Percentiles rank a stretch among this genome's conserved stretches.
Evolutionary conservation across 1,284 basidiomycete genomes (phyloP).

Genomic region (Irpex rosettiformis): DNA sequence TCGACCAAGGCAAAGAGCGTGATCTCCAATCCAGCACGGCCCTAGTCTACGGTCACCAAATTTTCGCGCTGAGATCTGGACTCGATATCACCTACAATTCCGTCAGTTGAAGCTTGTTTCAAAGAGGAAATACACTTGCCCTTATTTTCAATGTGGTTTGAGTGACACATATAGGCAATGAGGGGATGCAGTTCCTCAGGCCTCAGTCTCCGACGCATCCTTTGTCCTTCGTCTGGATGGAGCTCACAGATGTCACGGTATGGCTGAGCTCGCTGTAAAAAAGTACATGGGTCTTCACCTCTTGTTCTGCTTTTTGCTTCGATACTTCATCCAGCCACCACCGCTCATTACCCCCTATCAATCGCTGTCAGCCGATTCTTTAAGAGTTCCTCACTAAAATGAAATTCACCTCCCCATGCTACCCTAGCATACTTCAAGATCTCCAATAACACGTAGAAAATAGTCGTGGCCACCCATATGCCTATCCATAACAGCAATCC

Average conservation of each 20-base stretch:
- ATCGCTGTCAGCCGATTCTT: neutral
- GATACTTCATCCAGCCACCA: conserved; percentile 86
- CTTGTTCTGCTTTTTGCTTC: conserved; percentile 83
- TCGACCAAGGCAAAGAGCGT: conserved; percentile 91
- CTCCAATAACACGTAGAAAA: conserved; percentile 90
- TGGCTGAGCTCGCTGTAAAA: conserved; percentile 92
- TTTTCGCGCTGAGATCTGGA: conserved; percentile 88
- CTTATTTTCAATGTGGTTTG: conserved; percentile 84
- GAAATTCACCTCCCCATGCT: conserved; percentile 80
- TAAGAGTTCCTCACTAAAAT: conserved; percentile 46
- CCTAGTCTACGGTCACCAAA: conserved; percentile 85
- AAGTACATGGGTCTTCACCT: conserved; percentile 85
- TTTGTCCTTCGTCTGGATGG: conserved; percentile 84
- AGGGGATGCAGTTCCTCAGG: conserved; percentile 80
- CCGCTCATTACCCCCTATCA: conserved; percentile 66
- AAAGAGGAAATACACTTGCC: conserved; percentile 34
- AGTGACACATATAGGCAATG: conserved; percentile 83
- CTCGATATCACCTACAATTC: conserved; percentile 55
- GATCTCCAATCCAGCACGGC: conserved; percentile 79
- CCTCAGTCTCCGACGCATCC: too few species aligned
- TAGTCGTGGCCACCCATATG: conserved; percentile 92
- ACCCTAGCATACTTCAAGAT: conserved; percentile 76
- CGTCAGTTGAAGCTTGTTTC: neutral
- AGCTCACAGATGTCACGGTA: conserved; percentile 87
- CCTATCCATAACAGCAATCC: conserved; percentile 36